phyloP scores from a whole-genome alignment of 495 filamentous ascomycete species.

The Pyrenula massariospora region DNA sequence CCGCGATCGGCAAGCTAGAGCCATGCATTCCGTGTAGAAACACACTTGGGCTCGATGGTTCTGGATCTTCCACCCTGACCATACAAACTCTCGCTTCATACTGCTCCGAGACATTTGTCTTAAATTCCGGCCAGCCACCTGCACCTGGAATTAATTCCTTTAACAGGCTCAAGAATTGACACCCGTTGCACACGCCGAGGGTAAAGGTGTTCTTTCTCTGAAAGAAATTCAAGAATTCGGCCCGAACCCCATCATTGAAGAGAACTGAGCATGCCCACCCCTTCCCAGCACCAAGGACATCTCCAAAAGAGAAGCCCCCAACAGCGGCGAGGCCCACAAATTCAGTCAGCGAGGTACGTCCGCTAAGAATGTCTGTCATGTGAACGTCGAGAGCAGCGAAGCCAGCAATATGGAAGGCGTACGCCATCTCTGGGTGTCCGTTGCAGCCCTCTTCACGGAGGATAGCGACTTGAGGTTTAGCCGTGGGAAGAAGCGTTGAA shows the following conservation, averaged over 20 bases:
- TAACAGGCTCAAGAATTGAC: constrained; percentile 83
- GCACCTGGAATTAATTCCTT: constrained; percentile 80
- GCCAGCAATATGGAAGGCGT: constrained; percentile 83
- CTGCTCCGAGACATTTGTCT: constrained; percentile 75
- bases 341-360: constrained; percentile 59
- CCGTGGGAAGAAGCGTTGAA: constrained; percentile 35
- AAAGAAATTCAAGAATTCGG: constrained; percentile 78
- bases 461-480: constrained; percentile 80
- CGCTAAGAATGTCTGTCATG: constrained; percentile 87
- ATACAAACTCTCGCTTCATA: constrained; percentile 86
- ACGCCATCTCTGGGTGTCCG: constrained; percentile 93
- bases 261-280: constrained; percentile 96
- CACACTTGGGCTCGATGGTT: constrained; percentile 39
- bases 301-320: constrained; percentile 95
- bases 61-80: constrained; percentile 64
- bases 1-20: constrained; percentile 71
- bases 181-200: constrained; percentile 94
- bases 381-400: constrained; percentile 90
- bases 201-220: constrained; percentile 80
- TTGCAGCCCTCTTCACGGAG: constrained; percentile 93
- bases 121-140: constrained; percentile 76
- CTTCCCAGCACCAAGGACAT: constrained; percentile 86
- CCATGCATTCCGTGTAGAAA: constrained; percentile 90
- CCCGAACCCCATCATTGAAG: constrained; percentile 62
- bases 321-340: constrained; percentile 87